A percentile compares a stretch with the other conserved stretches of the same genome.
Evolutionary conservation across 2,329 filamentous ascomycete species (phyloP).

Genomic region (Pestalotiopsis fici): DNA sequence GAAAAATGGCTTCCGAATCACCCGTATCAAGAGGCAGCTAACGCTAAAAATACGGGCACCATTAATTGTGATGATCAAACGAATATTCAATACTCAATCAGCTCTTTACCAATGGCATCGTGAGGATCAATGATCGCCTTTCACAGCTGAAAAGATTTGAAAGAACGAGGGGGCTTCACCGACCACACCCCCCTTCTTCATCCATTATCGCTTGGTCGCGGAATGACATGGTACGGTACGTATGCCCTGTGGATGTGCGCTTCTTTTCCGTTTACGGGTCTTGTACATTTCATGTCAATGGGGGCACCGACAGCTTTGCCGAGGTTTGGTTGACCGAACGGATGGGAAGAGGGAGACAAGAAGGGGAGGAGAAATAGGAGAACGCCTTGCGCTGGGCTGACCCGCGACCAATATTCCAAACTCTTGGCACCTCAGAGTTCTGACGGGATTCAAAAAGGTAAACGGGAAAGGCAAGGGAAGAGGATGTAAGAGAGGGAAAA

Average conservation of each 20-base stretch:
- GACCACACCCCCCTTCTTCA: too few relatives aligned
- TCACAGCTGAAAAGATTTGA: neutral
- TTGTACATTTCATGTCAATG: neutral
- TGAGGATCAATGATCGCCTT: neutral
- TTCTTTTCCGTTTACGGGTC: neutral
- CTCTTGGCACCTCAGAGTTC: neutral
- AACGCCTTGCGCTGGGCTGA: neutral
- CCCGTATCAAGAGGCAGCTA: neutral
- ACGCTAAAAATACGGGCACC: neutral
- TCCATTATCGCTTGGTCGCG: neutral
- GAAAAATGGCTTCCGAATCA: neutral
- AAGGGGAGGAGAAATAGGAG: neutral
- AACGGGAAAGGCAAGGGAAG: too few relatives aligned
- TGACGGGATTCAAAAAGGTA: slow-evolving; percentile 1
- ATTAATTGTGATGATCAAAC: neutral
- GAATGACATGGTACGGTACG: neutral
- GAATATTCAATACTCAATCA: neutral
- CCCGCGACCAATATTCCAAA: neutral
- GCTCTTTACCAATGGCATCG: neutral
- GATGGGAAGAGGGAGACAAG: neutral
- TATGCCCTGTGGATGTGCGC: neutral
- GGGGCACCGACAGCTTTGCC: neutral
- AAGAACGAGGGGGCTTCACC: neutral
- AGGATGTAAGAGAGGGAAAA: neutral
- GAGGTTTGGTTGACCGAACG: neutral